Base-by-base conservation (phyloP, 768 basidiomycete species). In the Kwoniella mangroviensis region DNA sequence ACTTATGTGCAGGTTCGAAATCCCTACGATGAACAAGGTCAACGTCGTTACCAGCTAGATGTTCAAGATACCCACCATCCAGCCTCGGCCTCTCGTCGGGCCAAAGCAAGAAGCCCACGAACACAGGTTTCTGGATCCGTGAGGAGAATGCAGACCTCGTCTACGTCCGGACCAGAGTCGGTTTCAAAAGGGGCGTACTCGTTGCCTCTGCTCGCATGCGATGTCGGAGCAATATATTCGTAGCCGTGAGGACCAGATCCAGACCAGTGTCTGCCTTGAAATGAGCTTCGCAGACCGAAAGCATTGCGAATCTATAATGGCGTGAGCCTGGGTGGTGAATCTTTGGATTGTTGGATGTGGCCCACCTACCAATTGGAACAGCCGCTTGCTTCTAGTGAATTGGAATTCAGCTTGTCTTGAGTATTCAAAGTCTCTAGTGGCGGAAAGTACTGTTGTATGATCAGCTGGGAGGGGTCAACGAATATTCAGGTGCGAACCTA, bases 21-120 rank as follows among this genome's bases (percentile, higher is more conserved):
- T 76, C 68, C 79, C 79, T 80, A 52, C n/a, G 3, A 6, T 19
- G 24, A n/a, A 21, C n/a, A 66, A 55, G 17, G 6, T 34, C 34
- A 34, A 34, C 34, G 34, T 34, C 9, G 1, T 34, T 34, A 34
- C 6, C 34, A 34, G 34, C 34, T 34, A 34, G 34, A 34, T 7
- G 6, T 7, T 13, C 26, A 13, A 15, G 42, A 28, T 17, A 59
- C 71, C 49, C 43, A 72, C 74, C 74, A 75, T 54, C 69, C 72
- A 3, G 72, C 65, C 51, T 75, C 74, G 0, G 75, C 74, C 41
- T 78, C 77, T 57, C 71, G 69, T 13, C 79, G 58, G 13, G 75
- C 75, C 12, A 80, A 57, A 40, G 79, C 77, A 49, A 80, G 67
- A 56, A 80, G 73, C n/a, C 79, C 77, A 22, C 79, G 71, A 10